These are phyloP conservation scores for Phytophthora vignae DNA, from an alignment of 352 stramenopile species.

Conservation along the genomic window DNA sequence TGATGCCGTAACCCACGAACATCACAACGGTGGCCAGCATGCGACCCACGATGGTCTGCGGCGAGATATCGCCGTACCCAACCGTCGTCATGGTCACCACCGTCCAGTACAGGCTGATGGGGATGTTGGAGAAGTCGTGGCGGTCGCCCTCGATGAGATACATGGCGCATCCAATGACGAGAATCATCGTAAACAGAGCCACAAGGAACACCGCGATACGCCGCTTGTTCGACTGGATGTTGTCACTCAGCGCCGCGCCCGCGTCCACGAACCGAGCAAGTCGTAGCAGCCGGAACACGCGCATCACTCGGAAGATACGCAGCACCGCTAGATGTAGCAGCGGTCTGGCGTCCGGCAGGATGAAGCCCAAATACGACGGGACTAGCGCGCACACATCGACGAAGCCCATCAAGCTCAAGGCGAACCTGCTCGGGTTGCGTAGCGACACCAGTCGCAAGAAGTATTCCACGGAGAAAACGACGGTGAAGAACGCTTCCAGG, in stretches of 20 bases:
- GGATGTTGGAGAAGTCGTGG: conserved; percentile 89
- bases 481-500: conserved; percentile 86
- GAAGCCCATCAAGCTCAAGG: conserved; percentile 76
- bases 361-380: conserved; percentile 76
- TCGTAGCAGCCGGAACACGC: conserved; percentile 78
- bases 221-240: conserved; percentile 84
- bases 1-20: conserved; percentile 89
- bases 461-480: conserved; percentile 88
- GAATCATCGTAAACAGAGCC: conserved; percentile 77
- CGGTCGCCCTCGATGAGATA: conserved; percentile 85
- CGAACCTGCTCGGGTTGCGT: conserved; percentile 66
- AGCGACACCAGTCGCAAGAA: conserved; percentile 71
- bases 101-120: conserved; percentile 89
- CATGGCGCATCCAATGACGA: conserved; percentile 86
- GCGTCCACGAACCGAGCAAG: conserved; percentile 81
- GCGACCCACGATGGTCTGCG: conserved; percentile 79
- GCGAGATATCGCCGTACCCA: conserved; percentile 87
- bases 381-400: conserved; percentile 84
- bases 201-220: conserved; percentile 84
- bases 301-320: conserved; percentile 83
- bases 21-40: conserved; percentile 87
- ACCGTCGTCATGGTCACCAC: conserved; percentile 91
- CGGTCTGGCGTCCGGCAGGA: conserved; percentile 59
- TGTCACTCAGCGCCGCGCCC: conserved; percentile 69
- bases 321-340: conserved; percentile 73